These are phyloP conservation scores for Phyllosticta citrichinensis DNA, from an alignment of 2,329 filamentous ascomycete species.

Conservation along the genomic window DNA sequence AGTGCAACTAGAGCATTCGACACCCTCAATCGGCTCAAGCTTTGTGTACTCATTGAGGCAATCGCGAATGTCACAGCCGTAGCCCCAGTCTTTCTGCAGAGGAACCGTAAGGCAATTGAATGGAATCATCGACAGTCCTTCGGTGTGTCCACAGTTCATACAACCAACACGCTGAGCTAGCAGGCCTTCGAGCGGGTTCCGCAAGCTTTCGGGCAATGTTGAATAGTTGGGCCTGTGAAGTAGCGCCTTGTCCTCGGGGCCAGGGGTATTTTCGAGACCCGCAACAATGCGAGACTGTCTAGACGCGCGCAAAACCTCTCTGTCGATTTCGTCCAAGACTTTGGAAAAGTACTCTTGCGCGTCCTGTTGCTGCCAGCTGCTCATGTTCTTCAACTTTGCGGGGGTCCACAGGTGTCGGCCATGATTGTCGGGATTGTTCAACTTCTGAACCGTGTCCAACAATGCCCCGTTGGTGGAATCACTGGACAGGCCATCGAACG, in stretches of 20 bases:
- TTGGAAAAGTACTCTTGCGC: slow-evolving; percentile 96
- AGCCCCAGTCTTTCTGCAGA: slow-evolving; percentile 55
- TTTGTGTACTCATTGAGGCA: slow-evolving; percentile 76
- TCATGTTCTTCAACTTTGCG: slow-evolving; percentile 76
- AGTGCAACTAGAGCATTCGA: slow-evolving; percentile 88
- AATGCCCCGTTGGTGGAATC: slow-evolving; percentile 46
- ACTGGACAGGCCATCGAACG: slow-evolving; percentile 26
- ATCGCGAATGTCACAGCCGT: slow-evolving; percentile 65
- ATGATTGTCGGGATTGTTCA: slow-evolving; percentile 61
- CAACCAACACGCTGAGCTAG: slow-evolving; percentile 85
- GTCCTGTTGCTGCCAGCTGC: slow-evolving; percentile 92
- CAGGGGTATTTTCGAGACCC: neutral
- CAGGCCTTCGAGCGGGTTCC: slow-evolving; percentile 79
- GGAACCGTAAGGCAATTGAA: slow-evolving; percentile 91
- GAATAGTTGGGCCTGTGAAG: neutral
- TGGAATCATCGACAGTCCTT: slow-evolving; percentile 79
- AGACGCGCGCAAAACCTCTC: slow-evolving; percentile 49
- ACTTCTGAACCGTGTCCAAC: slow-evolving; percentile 54
- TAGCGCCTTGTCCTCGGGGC: slow-evolving; percentile 1
- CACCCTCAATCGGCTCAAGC: slow-evolving; percentile 76
- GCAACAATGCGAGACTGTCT: slow-evolving; percentile 28
- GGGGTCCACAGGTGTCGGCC: slow-evolving; percentile 76
- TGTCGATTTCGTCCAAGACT: slow-evolving; percentile 74
- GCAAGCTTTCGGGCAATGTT: slow-evolving; percentile 24
- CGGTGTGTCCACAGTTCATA: slow-evolving; percentile 72